These are phyloP conservation scores for Pythium rhizo-oryzae DNA, from an alignment of 352 stramenopile species.

Conservation along the genomic window DNA sequence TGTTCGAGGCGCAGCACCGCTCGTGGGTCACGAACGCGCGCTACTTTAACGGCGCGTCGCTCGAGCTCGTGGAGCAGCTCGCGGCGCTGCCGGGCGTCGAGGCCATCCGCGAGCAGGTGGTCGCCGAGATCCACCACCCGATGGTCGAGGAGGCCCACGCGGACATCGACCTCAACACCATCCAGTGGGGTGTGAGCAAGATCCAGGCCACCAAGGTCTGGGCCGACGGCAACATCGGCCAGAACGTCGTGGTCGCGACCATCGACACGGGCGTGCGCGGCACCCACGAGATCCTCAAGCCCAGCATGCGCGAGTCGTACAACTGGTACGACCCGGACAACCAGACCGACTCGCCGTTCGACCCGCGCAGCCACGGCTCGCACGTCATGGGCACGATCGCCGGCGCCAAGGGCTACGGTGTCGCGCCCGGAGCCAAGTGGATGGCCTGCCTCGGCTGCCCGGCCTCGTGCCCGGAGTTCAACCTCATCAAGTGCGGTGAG, in stretches of 20 bases:
- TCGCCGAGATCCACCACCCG: not conserved
- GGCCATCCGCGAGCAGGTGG: slow-evolving; percentile 27
- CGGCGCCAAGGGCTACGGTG: slow-evolving; percentile 33
- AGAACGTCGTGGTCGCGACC: slow-evolving; percentile 29
- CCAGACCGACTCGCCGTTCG: slow-evolving; percentile 23
- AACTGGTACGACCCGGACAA: slow-evolving; percentile 39
- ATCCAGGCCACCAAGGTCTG: slow-evolving; percentile 32
- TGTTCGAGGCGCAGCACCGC: slow-evolving; percentile 11
- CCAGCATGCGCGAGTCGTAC: slow-evolving; percentile 19
- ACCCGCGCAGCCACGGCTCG: slow-evolving; percentile 36
- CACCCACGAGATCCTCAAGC: slow-evolving; percentile 29
- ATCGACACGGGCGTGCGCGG: slow-evolving; percentile 40
- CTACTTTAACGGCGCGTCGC: slow-evolving; percentile 19
- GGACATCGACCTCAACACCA: slow-evolving; percentile 5
- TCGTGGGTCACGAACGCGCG: slow-evolving; percentile 30
- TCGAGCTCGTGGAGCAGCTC: slow-evolving; percentile 30
- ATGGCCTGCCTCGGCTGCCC: slow-evolving; percentile 33
- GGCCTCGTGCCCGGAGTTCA: slow-evolving; percentile 17
- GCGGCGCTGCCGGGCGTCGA: slow-evolving; percentile 15
- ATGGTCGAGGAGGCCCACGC: not conserved
- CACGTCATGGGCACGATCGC: slow-evolving; percentile 40
- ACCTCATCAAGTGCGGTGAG: slow-evolving; percentile 32
- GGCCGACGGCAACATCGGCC: slow-evolving; percentile 26
- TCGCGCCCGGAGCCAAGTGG: slow-evolving; percentile 33
- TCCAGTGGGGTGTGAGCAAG: slow-evolving; percentile 31